phyloP scores from a whole-genome alignment of 1,284 basidiomycete species.

The Ceratobasidium sp. region DNA sequence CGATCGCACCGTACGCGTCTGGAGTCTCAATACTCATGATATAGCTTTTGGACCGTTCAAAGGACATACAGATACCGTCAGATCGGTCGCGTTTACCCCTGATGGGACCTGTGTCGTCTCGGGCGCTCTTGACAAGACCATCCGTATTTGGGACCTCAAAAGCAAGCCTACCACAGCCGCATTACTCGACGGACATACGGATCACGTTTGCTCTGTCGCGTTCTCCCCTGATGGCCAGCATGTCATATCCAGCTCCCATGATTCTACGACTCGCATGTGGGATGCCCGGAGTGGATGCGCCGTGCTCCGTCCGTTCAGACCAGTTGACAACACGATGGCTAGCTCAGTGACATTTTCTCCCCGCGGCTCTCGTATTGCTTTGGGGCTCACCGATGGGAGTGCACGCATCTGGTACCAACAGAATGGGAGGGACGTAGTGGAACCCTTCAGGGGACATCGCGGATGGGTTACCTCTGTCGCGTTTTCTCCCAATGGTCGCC shows the following conservation, averaged over 20 bases:
- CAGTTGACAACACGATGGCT: not conserved
- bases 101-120: constrained; percentile 39
- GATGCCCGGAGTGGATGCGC: constrained; percentile 2
- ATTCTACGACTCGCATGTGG: constrained; percentile 28
- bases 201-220: constrained; percentile 8
- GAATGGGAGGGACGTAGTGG: not conserved
- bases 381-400: not conserved
- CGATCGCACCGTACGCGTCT: constrained; percentile 6
- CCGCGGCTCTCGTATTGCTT: not conserved
- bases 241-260: constrained; percentile 26
- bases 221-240: constrained; percentile 39
- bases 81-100: constrained; percentile 37
- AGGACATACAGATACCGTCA: constrained; percentile 27
- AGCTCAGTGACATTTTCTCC: constrained; percentile 5
- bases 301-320: not conserved
- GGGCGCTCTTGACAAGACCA: constrained; percentile 37
- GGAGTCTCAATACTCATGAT: not conserved
- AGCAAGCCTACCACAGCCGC: not conserved
- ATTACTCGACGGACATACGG: constrained; percentile 17
- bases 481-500: constrained; percentile 12
- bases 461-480: constrained; percentile 1
- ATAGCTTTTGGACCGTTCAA: not conserved
- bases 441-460: not conserved
- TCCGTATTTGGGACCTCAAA: constrained; percentile 40
- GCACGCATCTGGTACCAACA: not conserved